Evolutionary conservation across 2,329 filamentous ascomycete genomes (phyloP).

Genomic region (Xylariaceae sp.): DNA sequence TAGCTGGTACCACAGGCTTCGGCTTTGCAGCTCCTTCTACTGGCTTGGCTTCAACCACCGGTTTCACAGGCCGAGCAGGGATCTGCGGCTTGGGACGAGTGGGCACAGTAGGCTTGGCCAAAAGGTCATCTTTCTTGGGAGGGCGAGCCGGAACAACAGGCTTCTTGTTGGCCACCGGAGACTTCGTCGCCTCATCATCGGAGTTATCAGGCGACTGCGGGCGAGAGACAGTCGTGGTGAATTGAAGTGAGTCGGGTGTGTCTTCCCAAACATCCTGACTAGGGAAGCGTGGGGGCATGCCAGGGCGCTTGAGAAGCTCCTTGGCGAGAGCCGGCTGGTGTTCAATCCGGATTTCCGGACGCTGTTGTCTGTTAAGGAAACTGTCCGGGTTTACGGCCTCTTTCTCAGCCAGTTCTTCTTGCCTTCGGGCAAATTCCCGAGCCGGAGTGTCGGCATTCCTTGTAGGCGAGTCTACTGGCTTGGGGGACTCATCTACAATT

Average conservation of each 20-base stretch:
- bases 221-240: slow-evolving; percentile 67
- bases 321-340: slow-evolving; percentile 47
- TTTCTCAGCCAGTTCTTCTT: slow-evolving; percentile 59
- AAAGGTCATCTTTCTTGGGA: slow-evolving; percentile 35
- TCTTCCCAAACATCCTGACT: slow-evolving; percentile 96
- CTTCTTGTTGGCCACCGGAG: slow-evolving; percentile 40
- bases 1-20: slow-evolving; percentile 79
- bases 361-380: slow-evolving; percentile 49
- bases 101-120: slow-evolving; percentile 43
- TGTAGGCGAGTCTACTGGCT: slow-evolving; percentile 33
- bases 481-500: slow-evolving; percentile 42
- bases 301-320: slow-evolving; percentile 46
- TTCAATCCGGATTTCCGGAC: slow-evolving; percentile 42
- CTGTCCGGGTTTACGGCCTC: slow-evolving; percentile 45
- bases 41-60: slow-evolving; percentile 36
- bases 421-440: slow-evolving; percentile 60
- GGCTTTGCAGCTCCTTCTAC: slow-evolving; percentile 51
- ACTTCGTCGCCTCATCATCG: slow-evolving; percentile 40
- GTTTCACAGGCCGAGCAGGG: slow-evolving; percentile 47
- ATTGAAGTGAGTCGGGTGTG: slow-evolving; percentile 72
- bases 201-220: slow-evolving; percentile 40
- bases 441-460: slow-evolving; percentile 51
- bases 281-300: slow-evolving; percentile 68
- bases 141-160: slow-evolving; percentile 55
- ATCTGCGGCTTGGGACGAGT: slow-evolving; percentile 54